Conservation (phyloP, 139 green algal genomes). For the Chlorella vulgaris region DNA sequence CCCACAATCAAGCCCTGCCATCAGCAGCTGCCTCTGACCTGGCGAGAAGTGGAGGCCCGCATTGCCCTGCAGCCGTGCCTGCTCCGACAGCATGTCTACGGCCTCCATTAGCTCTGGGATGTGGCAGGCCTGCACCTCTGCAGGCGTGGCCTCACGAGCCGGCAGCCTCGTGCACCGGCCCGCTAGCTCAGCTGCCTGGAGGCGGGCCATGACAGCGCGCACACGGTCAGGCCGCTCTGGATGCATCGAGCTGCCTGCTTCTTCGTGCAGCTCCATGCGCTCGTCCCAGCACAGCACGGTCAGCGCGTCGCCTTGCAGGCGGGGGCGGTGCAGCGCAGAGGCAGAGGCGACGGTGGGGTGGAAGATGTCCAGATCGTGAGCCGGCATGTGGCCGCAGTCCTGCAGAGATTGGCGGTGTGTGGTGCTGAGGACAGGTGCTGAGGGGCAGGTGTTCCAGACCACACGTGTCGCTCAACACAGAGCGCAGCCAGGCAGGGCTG, state of each 20-base stretch:
- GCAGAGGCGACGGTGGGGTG: slow-evolving; percentile 11
- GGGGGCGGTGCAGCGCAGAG: slow-evolving; percentile 21
- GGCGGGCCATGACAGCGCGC: slow-evolving; percentile 66
- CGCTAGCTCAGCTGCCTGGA: slow-evolving; percentile 50
- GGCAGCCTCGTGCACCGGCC: slow-evolving; percentile 52
- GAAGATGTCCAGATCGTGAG: slow-evolving; percentile 17
- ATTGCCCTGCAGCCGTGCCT: slow-evolving; percentile 19
- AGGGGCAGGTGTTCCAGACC: no score
- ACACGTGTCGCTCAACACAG: no score
- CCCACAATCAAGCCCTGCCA: no score
- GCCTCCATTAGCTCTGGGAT: slow-evolving; percentile 50
- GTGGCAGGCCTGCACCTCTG: slow-evolving; percentile 70
- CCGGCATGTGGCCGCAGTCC: slow-evolving; percentile 28
- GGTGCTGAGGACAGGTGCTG: no score
- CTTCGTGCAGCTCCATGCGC: slow-evolving; percentile 57
- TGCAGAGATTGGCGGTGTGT: not conserved
- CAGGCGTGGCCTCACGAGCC: slow-evolving; percentile 52
- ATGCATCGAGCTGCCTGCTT: slow-evolving; percentile 38
- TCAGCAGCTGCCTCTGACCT: not conserved
- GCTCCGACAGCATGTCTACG: slow-evolving; percentile 33
- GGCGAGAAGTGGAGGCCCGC: slow-evolving; percentile 27
- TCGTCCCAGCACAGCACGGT: slow-evolving; percentile 61
- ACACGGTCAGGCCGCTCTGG: slow-evolving; percentile 75
- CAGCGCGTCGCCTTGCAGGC: slow-evolving; percentile 28
- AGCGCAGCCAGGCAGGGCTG: not conserved